Conservation (phyloP, 202 grass and related monocot genomes). For the Carex sylvatica region DNA sequence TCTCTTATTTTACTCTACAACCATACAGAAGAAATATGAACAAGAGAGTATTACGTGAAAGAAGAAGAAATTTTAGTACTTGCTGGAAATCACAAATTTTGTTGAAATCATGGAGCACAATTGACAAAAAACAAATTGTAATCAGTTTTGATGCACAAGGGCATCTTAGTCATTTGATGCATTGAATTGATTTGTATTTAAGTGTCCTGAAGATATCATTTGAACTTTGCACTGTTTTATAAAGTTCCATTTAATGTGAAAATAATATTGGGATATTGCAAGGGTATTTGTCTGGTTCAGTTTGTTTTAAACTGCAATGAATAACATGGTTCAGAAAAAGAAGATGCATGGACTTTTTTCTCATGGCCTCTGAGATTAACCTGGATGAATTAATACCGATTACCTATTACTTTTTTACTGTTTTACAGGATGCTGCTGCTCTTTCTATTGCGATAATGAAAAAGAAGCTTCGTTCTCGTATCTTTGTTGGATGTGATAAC, state of each 20-base stretch:
- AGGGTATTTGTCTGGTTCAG: background rate
- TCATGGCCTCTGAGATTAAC: background rate
- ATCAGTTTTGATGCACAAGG: background rate
- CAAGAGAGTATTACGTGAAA: background rate
- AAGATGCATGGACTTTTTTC: background rate
- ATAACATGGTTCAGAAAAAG: background rate
- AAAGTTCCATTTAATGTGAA: background rate
- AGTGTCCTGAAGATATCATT: background rate
- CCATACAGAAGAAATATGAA: background rate
- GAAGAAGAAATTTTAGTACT: background rate
- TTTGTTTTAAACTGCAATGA: background rate
- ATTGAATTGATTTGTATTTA: background rate
- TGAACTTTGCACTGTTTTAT: background rate
- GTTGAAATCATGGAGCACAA: background rate
- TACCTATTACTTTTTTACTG: background rate
- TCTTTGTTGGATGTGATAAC: conserved; percentile 82
- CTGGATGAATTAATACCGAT: background rate
- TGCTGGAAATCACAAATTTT: background rate
- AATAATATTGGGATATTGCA: background rate
- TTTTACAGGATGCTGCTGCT: conserved; percentile 56
- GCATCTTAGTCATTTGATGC: background rate
- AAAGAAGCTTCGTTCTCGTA: conserved; percentile 38
- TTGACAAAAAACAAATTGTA: background rate
- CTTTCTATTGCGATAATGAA: conserved; percentile 55
- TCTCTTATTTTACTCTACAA: background rate